Evolutionary conservation across 441 rosid genomes (phyloP), one percentile per base, ranked within the genome.

Genomic region (Breynia disticha): DNA sequence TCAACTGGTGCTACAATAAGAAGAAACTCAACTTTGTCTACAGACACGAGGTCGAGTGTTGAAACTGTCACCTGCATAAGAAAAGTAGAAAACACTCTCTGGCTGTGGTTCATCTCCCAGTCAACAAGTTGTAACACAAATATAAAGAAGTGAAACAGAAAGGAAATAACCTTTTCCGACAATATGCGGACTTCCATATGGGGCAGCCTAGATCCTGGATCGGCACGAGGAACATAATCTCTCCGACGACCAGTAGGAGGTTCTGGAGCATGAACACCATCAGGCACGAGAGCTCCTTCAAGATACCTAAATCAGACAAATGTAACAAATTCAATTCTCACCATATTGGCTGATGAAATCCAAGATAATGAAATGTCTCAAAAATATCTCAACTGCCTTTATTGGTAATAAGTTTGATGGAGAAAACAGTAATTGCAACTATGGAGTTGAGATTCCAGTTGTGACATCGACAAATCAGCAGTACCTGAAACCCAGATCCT

Each of bases 401-500:
- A 2, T 24, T 24, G 3, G 3, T 24, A 24, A 24, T 24, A 24
- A 24, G 32, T 24, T 24, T 45, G 41, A 19, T 15, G 17, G 22
- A 4, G 41, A 6, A 37, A 44, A 44, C 47, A 3, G 50, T 46
- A 1, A 16, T 16, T 46, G 50, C 20, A 46, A 16, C 50, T 46
- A 19, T 16, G 19, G 2, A 46, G 50, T 2, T 19, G 21, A 48
- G 17, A 1, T 4, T 16, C 19, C 21, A 17, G 19, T 19, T 8
- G 11, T 48, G n/a, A n/a, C n/a, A 9, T 52, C 56, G 48, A 19
- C 45, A 7, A 13, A 48, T 19, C 7, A 49, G 13, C 16, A 35
- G 60, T 76, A 87, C 98, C 97, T 84, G 79, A 93, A 89, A 62
- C 97, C 97, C 63, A 93, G 95, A 81, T 93, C 99, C 79, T 93